Percentiles rank a stretch among this genome's conserved stretches.
Evolutionary conservation across 352 stramenopile species (phyloP).

Genomic region (Poterioochromonas sp.): DNA sequence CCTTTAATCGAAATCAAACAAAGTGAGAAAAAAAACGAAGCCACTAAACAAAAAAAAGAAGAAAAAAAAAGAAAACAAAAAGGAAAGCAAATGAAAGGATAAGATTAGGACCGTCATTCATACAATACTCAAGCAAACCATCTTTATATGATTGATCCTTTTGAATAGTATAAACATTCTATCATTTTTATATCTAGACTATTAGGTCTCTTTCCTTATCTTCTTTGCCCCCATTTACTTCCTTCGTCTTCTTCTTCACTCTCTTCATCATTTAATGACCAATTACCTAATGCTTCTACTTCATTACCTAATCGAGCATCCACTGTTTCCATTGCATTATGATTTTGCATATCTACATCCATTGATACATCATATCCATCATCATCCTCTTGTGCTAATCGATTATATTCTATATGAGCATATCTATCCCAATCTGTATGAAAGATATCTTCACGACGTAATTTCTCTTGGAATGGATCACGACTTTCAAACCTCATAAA

Average conservation of each 20-base stretch:
- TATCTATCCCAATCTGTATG: conserved; percentile 93
- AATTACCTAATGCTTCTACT: background rate
- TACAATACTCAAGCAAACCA: too few relatives aligned
- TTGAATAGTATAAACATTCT: too few relatives aligned
- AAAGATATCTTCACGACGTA: conserved; percentile 75
- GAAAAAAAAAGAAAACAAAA: too few relatives aligned
- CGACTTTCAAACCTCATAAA: conserved; percentile 97
- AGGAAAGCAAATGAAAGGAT: too few relatives aligned
- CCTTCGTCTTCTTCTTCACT: background rate
- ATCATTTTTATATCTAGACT: too few relatives aligned
- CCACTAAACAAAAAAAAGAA: too few relatives aligned
- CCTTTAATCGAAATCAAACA: too few relatives aligned
- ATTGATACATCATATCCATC: conserved; percentile 34
- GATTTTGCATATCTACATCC: background rate
- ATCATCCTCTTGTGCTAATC: conserved; percentile 92
- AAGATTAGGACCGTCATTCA: too few relatives aligned
- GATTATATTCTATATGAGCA: conserved; percentile 88
- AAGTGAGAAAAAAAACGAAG: too few relatives aligned
- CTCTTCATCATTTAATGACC: background rate
- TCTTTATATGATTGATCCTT: too few relatives aligned
- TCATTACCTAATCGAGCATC: background rate
- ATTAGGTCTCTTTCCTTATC: too few relatives aligned
- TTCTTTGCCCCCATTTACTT: too few relatives aligned
- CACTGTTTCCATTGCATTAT: background rate
- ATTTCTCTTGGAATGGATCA: conserved; percentile 90